Evolutionary conservation across 2,329 filamentous ascomycete species (phyloP), one percentile per base, ranked within the genome.

Genomic region (Hymenoscyphus fraxineus): DNA sequence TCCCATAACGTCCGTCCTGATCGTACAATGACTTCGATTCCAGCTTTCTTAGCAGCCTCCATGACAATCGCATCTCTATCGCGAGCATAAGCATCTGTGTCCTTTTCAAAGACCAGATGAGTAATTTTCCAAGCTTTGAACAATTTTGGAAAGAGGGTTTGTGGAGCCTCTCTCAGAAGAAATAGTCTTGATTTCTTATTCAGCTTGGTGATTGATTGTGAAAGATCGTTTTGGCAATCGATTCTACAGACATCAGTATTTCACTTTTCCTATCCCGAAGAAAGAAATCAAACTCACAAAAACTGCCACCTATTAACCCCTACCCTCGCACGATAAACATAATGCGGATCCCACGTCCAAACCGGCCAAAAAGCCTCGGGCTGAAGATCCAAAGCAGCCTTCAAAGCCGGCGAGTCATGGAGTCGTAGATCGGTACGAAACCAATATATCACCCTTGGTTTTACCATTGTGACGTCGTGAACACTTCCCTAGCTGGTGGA

Each of bases 301-400:
- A 88, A 93, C 70, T 91, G 87, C 88, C 89, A 93, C 69, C 90
- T 80, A 71, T 93, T 93, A 9, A 85, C 79, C 0, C 88, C 88
- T 4, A 88, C 89, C 64, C 89, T 83, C 0, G 87, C 85, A 39
- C 83, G 83, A 73, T 92, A 92, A 32, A 93, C 88, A 73, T 93
- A 93, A 74, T 93, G 88, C 64, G 89, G 89, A 73, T 92, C 90
- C 88, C 89, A 93, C 1, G 88, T 91, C 82, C 90, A 93, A 57
- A 93, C 83, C 0, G 89, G 90, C 80, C 88, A 93, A 32, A 93
- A 78, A 22, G 83, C 85, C 61, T 83, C 83, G 1, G 90, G 88
- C 0, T 89, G 80, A 6, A 93, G 80, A 64, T 89, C 87, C 7
- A 93, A 77, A 0, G 90, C 90, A 1, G 89, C 88, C 74, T 87